phyloP scores from a whole-genome alignment of 768 basidiomycete species.

The Mrakia hoshinonis region DNA sequence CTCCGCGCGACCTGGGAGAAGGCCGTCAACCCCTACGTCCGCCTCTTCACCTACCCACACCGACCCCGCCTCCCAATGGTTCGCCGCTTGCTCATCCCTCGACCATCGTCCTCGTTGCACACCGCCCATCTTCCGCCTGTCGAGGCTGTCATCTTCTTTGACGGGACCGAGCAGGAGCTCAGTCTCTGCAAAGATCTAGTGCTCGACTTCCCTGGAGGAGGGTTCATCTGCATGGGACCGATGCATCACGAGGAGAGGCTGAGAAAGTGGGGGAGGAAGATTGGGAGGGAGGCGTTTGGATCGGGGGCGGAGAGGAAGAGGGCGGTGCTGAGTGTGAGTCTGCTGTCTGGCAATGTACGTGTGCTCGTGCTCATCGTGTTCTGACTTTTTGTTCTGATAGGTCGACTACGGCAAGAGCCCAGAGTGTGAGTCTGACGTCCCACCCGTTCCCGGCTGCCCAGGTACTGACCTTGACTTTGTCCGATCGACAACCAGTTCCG shows the following conservation, averaged over 20 bases:
- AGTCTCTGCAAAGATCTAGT: slow-evolving; percentile 66
- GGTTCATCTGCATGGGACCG: slow-evolving; percentile 92
- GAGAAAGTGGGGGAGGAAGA: slow-evolving; percentile 63
- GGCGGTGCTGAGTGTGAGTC: slow-evolving; percentile 56
- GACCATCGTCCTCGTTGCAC: slow-evolving; percentile 56
- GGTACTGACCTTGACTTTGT: background rate
- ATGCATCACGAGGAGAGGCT: slow-evolving; percentile 94
- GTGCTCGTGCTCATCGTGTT: no score
- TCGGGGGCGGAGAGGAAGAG: slow-evolving; percentile 51
- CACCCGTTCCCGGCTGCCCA: background rate
- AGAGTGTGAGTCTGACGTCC: slow-evolving; percentile 56
- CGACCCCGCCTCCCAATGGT: slow-evolving; percentile 57
- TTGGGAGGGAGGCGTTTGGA: slow-evolving; percentile 7
- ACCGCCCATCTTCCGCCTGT: slow-evolving; percentile 51
- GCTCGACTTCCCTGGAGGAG: slow-evolving; percentile 89
- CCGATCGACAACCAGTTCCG: slow-evolving; percentile 56
- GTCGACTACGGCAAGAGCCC: slow-evolving; percentile 94
- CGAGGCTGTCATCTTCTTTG: slow-evolving; percentile 72
- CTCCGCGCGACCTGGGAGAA: slow-evolving; percentile 95
- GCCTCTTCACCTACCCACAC: slow-evolving; percentile 50
- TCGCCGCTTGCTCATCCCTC: slow-evolving; percentile 69
- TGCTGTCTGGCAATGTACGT: no score
- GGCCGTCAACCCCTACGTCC: slow-evolving; percentile 84
- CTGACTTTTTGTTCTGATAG: no score
- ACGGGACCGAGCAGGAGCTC: slow-evolving; percentile 57